Conservation (phyloP, 2,329 filamentous ascomycete genomes). For the Aureobasidium lini region DNA sequence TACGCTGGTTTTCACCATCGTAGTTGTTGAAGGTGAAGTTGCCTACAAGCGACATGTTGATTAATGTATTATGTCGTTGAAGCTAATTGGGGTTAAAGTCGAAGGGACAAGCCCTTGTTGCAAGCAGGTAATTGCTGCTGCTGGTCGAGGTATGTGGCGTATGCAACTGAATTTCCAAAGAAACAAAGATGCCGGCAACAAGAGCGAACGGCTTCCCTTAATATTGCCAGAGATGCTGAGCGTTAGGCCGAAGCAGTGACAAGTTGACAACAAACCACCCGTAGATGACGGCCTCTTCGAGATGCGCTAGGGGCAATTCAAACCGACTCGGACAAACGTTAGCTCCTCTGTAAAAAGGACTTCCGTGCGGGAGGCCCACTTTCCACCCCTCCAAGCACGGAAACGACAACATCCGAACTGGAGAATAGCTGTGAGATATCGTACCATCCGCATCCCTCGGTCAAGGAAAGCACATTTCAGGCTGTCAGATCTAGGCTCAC, state of each 20-base stretch:
- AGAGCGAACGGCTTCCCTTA: not conserved
- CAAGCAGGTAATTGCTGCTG: not conserved
- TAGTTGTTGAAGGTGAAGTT: constrained; percentile 36
- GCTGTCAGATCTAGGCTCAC: not conserved
- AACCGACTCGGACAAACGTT: constrained; percentile 8
- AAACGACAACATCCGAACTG: not conserved
- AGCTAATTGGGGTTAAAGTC: not conserved
- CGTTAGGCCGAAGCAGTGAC: constrained; percentile 2
- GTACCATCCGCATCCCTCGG: not conserved
- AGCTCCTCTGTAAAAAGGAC: not conserved
- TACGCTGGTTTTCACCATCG: constrained; percentile 31
- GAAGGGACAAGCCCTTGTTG: constrained; percentile 1
- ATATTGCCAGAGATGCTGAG: not conserved
- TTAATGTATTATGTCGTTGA: not conserved
- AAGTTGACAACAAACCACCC: not conserved
- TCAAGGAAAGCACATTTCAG: not conserved
- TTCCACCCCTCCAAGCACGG: not conserved
- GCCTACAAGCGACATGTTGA: constrained; percentile 36
- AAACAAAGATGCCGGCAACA: not conserved
- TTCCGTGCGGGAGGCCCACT: constrained; percentile 5
- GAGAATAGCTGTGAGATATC: not conserved
- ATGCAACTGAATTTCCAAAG: not conserved
- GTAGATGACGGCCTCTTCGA: not conserved
- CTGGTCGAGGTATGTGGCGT: not conserved
- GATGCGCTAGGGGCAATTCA: constrained; percentile 4